These are phyloP conservation scores for Xylariomycetidae sp. DNA, from an alignment of 2,329 filamentous ascomycete species.

Conservation along the genomic window DNA sequence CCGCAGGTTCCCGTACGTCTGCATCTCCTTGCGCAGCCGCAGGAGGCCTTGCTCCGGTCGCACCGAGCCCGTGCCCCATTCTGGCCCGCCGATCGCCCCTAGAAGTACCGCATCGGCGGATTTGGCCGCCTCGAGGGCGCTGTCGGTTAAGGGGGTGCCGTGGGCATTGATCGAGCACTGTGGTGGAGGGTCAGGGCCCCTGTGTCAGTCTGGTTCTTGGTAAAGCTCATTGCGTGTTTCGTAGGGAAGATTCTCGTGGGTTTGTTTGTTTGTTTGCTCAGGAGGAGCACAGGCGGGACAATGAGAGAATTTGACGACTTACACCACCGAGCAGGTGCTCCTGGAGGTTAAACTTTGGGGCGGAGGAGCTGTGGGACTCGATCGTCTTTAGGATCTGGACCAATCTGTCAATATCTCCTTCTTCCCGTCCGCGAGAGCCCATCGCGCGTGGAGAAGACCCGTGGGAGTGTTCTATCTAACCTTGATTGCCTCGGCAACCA, in stretches of 20 bases:
- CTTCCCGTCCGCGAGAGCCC: no score
- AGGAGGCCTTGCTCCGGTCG: slow-evolving; percentile 92
- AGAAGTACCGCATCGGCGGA: slow-evolving; percentile 84
- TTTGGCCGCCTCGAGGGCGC: slow-evolving; percentile 78
- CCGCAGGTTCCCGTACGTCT: slow-evolving; percentile 89
- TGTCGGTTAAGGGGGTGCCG: slow-evolving; percentile 74
- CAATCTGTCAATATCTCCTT: background rate
- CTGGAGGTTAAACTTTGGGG: slow-evolving; percentile 80
- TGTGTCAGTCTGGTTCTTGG: no score
- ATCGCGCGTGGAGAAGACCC: no score
- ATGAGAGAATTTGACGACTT: slow-evolving; percentile 7
- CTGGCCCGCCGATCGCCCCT: slow-evolving; percentile 88
- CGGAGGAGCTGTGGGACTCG: slow-evolving; percentile 64
- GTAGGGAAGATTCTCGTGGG: no score
- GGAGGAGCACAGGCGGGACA: no score
- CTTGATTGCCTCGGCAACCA: slow-evolving; percentile 81
- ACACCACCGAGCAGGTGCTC: slow-evolving; percentile 85
- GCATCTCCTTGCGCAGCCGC: slow-evolving; percentile 85
- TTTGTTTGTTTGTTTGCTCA: no score
- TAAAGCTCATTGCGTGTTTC: no score
- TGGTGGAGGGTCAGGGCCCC: background rate
- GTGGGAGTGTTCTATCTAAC: no score
- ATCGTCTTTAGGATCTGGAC: slow-evolving; percentile 71
- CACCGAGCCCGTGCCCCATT: slow-evolving; percentile 89
- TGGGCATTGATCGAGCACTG: slow-evolving; percentile 85